Base-by-base conservation (phyloP, 108 stramenopile species). In the Chaetoceros tenuissimus region DNA sequence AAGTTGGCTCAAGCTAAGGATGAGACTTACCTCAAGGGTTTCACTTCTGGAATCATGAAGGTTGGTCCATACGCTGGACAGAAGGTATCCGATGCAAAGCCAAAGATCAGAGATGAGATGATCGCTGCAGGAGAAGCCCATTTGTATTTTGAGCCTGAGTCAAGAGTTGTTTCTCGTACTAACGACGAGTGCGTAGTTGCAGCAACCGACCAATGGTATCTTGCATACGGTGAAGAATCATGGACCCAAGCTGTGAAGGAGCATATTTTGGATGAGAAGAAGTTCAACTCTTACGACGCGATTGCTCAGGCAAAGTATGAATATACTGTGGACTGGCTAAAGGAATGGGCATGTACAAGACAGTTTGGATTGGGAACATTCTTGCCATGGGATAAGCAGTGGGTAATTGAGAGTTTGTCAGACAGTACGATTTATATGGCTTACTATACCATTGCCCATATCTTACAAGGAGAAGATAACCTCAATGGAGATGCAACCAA, bases 371-470 rank as follows among this genome's bases (percentile, higher is more conserved):
- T 99, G 43, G 98, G 98, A 55, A 97, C 98, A 5, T 74, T 67
- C 52, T 66, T 99, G 31, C 98, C 98, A 5, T 99, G 98, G 98
- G 98, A 99, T 73, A 78, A 81, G 57, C 66, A 72, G 48, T 99
- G 94, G 88, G 94, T 99, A 19, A 99, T 99, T 69, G 98, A 99
- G 67, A 90, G 87, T 64, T 75, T 97, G 44, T 92, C 91, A 44
- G 98, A 99, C 75, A 88, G 85, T 64, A 99, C 98, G 31, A 97
- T 99, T 57, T 97, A 99, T 84, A 99, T 99, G 98, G 86, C 98
- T 16, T 99, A 92, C 70, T 99, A 99, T 72, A 94, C 96, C 1
- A 90, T 99, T 63, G 84, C 94, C 18, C 89, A 97, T 66, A 64
- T 87, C 29, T 68, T 99, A 51, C 98, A 99, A 64, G 88, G 94